Evolutionary conservation across 768 basidiomycete species (phyloP).

Genomic region (Imleria badia): DNA sequence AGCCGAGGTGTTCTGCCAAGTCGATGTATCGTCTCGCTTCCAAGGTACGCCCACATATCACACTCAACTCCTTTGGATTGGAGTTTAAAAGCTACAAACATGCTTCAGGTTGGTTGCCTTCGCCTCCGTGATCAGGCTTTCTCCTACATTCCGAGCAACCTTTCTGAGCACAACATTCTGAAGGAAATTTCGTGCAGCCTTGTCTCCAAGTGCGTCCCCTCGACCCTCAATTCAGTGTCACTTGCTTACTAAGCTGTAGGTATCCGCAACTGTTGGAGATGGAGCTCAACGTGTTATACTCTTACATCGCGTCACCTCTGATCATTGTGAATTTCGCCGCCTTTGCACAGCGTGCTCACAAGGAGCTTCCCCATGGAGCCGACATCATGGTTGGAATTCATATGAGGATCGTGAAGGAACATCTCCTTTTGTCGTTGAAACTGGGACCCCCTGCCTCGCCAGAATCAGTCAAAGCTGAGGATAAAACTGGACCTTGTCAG

Average conservation of each 20-base stretch:
- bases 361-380: conserved; percentile 18
- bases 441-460: too few relatives aligned
- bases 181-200: background rate
- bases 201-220: background rate
- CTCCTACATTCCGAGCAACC: too few relatives aligned
- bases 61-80: too few relatives aligned
- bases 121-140: too few relatives aligned
- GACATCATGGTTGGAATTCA: conserved; percentile 20
- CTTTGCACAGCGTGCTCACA: conserved; percentile 7
- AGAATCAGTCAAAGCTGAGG: background rate
- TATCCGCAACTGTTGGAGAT: conserved; percentile 11
- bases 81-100: too few relatives aligned
- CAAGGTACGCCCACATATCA: too few relatives aligned
- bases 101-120: too few relatives aligned
- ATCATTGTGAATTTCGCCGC: background rate
- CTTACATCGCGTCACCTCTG: background rate
- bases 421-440: too few relatives aligned
- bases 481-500: too few relatives aligned
- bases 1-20: too few relatives aligned
- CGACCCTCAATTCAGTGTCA: background rate
- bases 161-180: background rate
- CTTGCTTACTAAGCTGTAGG: background rate
- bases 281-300: background rate
- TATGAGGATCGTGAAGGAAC: conserved; percentile 8
- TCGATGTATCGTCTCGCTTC: too few relatives aligned